Percentiles rank a stretch among this genome's conserved stretches.
These are phyloP conservation scores for Endocladia muricata DNA, from an alignment of 31 red algal genomes.

Conservation along the genomic window DNA sequence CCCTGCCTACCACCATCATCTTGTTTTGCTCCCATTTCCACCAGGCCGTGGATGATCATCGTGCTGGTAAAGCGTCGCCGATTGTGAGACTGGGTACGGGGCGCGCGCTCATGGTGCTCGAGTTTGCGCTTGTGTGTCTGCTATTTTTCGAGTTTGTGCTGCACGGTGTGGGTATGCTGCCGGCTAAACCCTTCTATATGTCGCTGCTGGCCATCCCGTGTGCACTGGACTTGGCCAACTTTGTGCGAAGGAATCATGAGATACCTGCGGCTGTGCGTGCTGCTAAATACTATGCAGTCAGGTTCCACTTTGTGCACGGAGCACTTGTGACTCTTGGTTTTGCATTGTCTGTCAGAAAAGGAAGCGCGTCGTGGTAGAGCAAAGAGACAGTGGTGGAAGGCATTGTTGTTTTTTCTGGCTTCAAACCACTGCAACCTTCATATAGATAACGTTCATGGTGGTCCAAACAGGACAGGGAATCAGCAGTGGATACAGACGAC, in stretches of 20 bases:
- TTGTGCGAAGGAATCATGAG: slow-evolving; percentile 24
- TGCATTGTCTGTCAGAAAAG: too few relatives aligned
- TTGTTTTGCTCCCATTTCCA: slow-evolving; percentile 77
- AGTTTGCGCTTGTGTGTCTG: not conserved
- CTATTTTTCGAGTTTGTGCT: not conserved
- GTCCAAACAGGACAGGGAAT: too few relatives aligned
- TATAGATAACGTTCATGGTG: too few relatives aligned
- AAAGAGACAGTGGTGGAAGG: too few relatives aligned
- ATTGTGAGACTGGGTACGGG: slow-evolving; percentile 56
- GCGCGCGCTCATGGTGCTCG: slow-evolving; percentile 18
- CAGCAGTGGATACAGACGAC: too few relatives aligned
- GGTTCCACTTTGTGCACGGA: slow-evolving; percentile 39
- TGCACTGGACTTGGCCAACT: slow-evolving; percentile 1
- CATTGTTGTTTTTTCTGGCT: too few relatives aligned
- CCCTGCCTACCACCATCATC: slow-evolving; percentile 56
- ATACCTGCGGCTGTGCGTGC: slow-evolving; percentile 13
- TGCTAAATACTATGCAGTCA: slow-evolving; percentile 48
- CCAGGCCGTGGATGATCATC: slow-evolving; percentile 51
- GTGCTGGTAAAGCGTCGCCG: slow-evolving; percentile 62
- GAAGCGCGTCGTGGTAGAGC: too few relatives aligned
- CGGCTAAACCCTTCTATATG: not conserved
- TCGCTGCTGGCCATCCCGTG: slow-evolving; percentile 19
- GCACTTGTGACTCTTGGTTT: slow-evolving; percentile 7
- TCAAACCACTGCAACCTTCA: too few relatives aligned
- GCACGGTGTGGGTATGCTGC: slow-evolving; percentile 12